Base-by-base conservation (phyloP, 495 filamentous ascomycete genomes). In the Penicillium paxilli region DNA sequence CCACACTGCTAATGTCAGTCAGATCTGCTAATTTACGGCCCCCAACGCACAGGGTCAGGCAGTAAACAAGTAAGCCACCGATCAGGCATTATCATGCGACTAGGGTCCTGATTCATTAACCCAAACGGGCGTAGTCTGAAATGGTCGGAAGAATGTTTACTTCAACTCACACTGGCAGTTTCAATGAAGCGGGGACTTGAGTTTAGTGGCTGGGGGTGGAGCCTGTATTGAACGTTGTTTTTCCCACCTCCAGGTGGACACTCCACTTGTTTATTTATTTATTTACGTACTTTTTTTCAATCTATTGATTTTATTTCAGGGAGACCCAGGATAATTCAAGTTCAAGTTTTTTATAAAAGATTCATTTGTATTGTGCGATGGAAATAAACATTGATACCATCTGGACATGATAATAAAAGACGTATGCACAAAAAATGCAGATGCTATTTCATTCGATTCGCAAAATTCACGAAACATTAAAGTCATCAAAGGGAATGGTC, bases 401-500 rank as follows among this genome's bases (percentile, higher is more conserved):
- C 10, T 32, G 30, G 30, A 12, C 30, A 32, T 32, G 30, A 32
- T 32, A 32, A 50, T 45, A 30, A 47, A 20, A 12, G 22, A 22
- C 14, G 19, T 42, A 42, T 22, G 6, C 30, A 52, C 42, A 47
- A 22, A 26, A 24, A 21, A 37, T 19, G 14, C 7, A n/a, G 11
- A 19, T 32, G 30, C 30, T 32, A 32, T 32, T 32, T 32, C 24
- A 21, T 33, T 57, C 53, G 20, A 25, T 7, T 49, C 46, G 7
- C 42, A 14, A 32, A 14, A 32, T 9, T 12, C n/a, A 12, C n/a
- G 49, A 53, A 37, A 41, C 48, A 44, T 57, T 30, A 49, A 8
- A 47, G 50, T 63, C 56, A 55, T 63, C 46, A 59, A 42, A 52
- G 52, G 16, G 38, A 33, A 57, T n/a, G 35, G 32, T 38, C 37